phyloP scores from a whole-genome alignment of 163 green algal genomes.

The Picocystis sp. region DNA sequence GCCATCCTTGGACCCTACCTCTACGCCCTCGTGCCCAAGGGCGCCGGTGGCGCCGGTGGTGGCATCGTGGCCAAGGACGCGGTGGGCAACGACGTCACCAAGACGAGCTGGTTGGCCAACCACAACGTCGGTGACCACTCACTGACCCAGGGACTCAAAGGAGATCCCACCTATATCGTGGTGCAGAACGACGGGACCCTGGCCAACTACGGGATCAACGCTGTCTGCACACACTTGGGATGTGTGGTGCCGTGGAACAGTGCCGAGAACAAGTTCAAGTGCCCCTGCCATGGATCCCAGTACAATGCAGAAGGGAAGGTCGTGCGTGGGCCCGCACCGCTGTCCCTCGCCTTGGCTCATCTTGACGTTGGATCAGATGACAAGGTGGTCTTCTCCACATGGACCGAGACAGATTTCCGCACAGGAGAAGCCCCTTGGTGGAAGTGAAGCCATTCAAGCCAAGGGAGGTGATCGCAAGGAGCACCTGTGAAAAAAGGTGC shows the following conservation, averaged over 20 bases:
- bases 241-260: conserved; percentile 92
- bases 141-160: conserved; percentile 90
- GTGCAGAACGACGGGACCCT: conserved; percentile 61
- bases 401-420: conserved; percentile 67
- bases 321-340: conserved; percentile 79
- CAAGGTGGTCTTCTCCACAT: conserved; percentile 73
- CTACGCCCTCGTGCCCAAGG: conserved; percentile 66
- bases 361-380: conserved; percentile 46
- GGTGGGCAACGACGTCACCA: conserved; percentile 79
- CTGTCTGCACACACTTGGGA: conserved; percentile 96
- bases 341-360: conserved; percentile 92
- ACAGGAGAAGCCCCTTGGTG: conserved; percentile 80
- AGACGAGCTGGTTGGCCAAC: conserved; percentile 57
- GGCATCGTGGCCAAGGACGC: conserved; percentile 82
- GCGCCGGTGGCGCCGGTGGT: conserved; percentile 43
- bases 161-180: conserved; percentile 94
- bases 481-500: no score
- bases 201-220: conserved; percentile 89
- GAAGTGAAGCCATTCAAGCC: conserved; percentile 34
- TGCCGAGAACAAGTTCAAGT: conserved; percentile 98
- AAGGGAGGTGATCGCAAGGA: no score
- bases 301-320: conserved; percentile 95
- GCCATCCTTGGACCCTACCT: conserved; percentile 47
- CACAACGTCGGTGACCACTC: conserved; percentile 63
- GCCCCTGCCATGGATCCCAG: conserved; percentile 95